Evolutionary conservation across 495 filamentous ascomycete species (phyloP).

Genomic region (Daldinia caldariorum): DNA sequence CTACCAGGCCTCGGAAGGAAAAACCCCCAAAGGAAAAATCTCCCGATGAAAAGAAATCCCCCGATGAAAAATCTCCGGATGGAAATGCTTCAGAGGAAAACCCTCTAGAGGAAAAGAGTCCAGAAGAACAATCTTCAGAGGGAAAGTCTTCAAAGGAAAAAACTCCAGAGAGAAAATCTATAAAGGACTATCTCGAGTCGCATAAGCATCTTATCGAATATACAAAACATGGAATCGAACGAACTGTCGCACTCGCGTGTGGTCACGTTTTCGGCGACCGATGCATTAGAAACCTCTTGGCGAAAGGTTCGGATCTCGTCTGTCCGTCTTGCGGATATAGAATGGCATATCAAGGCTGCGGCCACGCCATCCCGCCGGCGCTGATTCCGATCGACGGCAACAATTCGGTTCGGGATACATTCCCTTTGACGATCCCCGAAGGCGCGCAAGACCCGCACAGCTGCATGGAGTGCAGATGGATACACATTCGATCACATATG

Average conservation of each 20-base stretch:
- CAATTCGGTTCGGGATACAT: slow-evolving; percentile 37
- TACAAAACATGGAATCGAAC: slow-evolving; percentile 37
- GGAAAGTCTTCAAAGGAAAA: too few relatives aligned
- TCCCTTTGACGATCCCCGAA: slow-evolving; percentile 44
- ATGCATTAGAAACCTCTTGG: slow-evolving; percentile 32
- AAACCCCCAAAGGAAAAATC: too few relatives aligned
- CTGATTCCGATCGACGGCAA: slow-evolving; percentile 25
- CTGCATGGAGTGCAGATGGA: slow-evolving; percentile 44
- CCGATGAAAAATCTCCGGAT: too few relatives aligned
- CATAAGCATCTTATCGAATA: slow-evolving; percentile 19
- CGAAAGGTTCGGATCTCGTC: slow-evolving; percentile 13
- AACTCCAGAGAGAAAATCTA: too few relatives aligned
- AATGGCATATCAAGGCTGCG: slow-evolving; percentile 39
- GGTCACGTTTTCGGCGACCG: slow-evolving; percentile 47
- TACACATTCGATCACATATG: slow-evolving; percentile 28
- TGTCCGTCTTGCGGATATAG: slow-evolving; percentile 43
- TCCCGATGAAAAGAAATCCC: too few relatives aligned
- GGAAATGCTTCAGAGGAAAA: too few relatives aligned
- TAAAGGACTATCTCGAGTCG: slow-evolving; percentile 4
- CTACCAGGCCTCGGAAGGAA: too few relatives aligned
- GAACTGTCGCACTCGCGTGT: slow-evolving; percentile 38
- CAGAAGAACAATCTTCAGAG: too few relatives aligned
- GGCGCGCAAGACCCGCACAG: slow-evolving; percentile 30
- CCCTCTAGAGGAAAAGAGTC: too few relatives aligned
- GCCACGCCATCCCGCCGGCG: slow-evolving; percentile 39